A percentile compares a stretch with the other conserved stretches of the same genome.
These are phyloP conservation scores for Schwanniomyces yamadae DNA, from an alignment of 805 yeast genomes.

Conservation along the genomic window DNA sequence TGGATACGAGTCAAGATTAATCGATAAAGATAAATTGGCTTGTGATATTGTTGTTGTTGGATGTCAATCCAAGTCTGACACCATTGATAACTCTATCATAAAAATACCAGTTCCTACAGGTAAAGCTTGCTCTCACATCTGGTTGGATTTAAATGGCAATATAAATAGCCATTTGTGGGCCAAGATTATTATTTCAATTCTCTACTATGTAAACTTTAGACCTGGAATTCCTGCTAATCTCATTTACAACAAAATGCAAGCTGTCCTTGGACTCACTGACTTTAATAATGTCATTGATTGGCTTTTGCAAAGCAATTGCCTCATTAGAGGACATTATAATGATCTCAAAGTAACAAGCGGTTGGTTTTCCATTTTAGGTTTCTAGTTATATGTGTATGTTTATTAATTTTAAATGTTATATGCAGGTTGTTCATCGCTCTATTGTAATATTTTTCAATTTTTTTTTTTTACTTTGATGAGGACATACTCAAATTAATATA, in stretches of 20 bases:
- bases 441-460: background rate
- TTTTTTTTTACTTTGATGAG: background rate
- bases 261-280: conserved; percentile 30
- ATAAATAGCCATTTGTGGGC: conserved; percentile 63
- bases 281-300: conserved; percentile 30
- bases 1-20: conserved; percentile 73
- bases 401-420: background rate
- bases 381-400: conserved; percentile 4
- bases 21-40: conserved; percentile 65
- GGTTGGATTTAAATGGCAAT: conserved; percentile 69
- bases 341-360: conserved; percentile 45
- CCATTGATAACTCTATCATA: conserved; percentile 7
- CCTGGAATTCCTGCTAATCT: conserved; percentile 33
- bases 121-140: conserved; percentile 60
- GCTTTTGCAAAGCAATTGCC: conserved; percentile 42
- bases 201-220: conserved; percentile 32
- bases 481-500: background rate
- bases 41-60: conserved; percentile 55
- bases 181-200: conserved; percentile 47
- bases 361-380: conserved; percentile 48
- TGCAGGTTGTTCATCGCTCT: conserved; percentile 1
- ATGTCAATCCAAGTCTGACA: conserved; percentile 7
- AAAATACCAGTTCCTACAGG: conserved; percentile 54
- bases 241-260: conserved; percentile 24
- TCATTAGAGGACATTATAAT: conserved; percentile 27